These are phyloP conservation scores for Zygosaccharomyces rouxii DNA, from an alignment of 805 yeast species.

Conservation along the genomic window DNA sequence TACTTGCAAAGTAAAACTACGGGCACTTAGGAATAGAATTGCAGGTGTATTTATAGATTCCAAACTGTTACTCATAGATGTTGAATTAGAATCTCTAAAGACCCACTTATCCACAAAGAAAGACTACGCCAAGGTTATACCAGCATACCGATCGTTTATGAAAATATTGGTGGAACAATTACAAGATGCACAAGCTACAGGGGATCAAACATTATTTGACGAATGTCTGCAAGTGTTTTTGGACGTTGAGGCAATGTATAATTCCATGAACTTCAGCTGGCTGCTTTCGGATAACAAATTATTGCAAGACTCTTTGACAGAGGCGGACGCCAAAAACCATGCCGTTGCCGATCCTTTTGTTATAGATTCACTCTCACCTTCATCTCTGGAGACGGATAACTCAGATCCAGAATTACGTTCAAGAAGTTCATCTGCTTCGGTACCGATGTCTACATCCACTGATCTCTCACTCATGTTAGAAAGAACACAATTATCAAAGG, in stretches of 20 bases:
- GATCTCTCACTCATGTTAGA: constrained; percentile 40
- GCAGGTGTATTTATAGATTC: constrained; percentile 62
- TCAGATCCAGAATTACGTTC: constrained; percentile 8
- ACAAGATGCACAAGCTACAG: constrained; percentile 47
- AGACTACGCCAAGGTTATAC: constrained; percentile 14
- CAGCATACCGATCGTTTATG: constrained; percentile 56
- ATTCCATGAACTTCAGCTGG: constrained; percentile 43
- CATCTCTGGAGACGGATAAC: constrained; percentile 5
- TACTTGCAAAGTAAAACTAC: constrained; percentile 16
- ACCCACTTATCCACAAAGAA: constrained; percentile 21
- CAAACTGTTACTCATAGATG: constrained; percentile 59
- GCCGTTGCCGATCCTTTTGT: constrained; percentile 1
- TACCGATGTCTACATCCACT: constrained; percentile 28
- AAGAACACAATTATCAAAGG: constrained; percentile 55
- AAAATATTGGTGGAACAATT: constrained; percentile 54
- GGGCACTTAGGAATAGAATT: constrained; percentile 39
- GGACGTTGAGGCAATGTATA: constrained; percentile 73
- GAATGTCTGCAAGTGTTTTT: constrained; percentile 64
- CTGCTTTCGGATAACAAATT: constrained; percentile 30
- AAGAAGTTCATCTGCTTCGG: constrained; percentile 21
- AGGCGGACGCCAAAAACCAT: constrained; percentile 1
- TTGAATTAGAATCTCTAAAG: constrained; percentile 47
- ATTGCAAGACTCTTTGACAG: constrained; percentile 11
- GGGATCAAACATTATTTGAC: constrained; percentile 54
- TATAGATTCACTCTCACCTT: constrained; percentile 7